These are phyloP conservation scores for Halenospora varia DNA, from an alignment of 495 filamentous ascomycete genomes.

Conservation along the genomic window DNA sequence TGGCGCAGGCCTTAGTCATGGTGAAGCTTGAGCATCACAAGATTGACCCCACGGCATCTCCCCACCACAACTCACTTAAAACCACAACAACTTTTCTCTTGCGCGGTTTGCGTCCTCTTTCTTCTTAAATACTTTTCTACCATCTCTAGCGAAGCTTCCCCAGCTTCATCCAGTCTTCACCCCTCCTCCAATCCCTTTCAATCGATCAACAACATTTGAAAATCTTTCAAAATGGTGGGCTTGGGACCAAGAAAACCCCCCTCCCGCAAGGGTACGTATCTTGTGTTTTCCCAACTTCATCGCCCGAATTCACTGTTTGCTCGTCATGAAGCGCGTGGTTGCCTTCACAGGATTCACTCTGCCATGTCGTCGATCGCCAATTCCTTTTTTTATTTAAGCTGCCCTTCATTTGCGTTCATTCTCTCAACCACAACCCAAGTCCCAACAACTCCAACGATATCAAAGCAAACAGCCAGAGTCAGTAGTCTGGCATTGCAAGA, in stretches of 20 bases:
- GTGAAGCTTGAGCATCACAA: not conserved
- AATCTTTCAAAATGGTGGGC: conserved; percentile 62
- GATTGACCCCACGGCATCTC: not conserved
- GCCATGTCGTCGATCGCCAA: too few species aligned
- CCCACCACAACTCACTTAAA: conserved; percentile 3
- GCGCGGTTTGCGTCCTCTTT: not conserved
- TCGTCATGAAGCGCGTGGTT: not conserved
- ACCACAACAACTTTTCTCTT: not conserved
- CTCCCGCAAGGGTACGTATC: conserved; percentile 68
- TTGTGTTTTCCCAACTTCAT: conserved; percentile 19
- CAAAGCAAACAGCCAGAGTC: not conserved
- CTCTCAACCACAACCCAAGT: not conserved
- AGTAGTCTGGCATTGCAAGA: not conserved
- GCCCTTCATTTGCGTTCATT: not conserved
- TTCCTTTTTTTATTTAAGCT: too few species aligned
- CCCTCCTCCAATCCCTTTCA: not conserved
- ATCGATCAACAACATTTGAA: not conserved
- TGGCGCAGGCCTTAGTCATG: not conserved
- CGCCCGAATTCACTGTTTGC: too few species aligned
- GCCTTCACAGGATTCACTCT: not conserved
- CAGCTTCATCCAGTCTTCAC: not conserved
- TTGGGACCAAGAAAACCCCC: conserved; percentile 64
- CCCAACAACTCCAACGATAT: not conserved
- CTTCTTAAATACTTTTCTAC: not conserved
- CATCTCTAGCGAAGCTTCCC: not conserved